Evolutionary conservation across 176 grass and related monocot genomes (phyloP).

Genomic region (Tillandsia fasciculata): DNA sequence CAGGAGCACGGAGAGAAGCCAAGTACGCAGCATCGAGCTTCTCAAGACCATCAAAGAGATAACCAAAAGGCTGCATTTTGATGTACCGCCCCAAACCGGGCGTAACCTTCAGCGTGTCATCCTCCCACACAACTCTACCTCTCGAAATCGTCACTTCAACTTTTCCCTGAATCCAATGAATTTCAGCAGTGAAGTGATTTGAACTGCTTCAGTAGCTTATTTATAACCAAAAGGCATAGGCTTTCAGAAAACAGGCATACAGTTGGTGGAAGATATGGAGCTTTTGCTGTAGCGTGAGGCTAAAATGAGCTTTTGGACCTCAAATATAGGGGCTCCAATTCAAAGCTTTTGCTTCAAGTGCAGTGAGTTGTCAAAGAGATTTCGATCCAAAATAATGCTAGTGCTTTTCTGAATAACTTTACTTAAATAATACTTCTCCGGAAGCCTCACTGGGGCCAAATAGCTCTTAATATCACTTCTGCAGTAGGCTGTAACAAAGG

Average conservation of each 20-base stretch:
- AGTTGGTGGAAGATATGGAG: no score
- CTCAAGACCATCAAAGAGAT: conserved; percentile 75
- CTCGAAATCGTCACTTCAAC: conserved; percentile 84
- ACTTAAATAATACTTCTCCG: no score
- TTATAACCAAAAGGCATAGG: no score
- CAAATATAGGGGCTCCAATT: background rate
- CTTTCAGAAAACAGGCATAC: no score
- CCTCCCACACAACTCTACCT: conserved; percentile 76
- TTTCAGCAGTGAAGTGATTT: background rate
- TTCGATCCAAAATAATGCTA: background rate
- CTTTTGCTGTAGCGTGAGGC: no score
- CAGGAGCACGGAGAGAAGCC: conserved; percentile 66
- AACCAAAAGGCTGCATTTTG: conserved; percentile 58
- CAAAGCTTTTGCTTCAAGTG: no score
- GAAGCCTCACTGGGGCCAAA: no score
- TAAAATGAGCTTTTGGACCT: no score
- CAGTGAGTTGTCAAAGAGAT: background rate
- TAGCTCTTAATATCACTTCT: no score
- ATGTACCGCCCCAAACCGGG: conserved; percentile 71
- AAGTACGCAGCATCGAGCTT: conserved; percentile 56
- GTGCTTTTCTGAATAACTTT: no score
- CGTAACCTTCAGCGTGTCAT: conserved; percentile 42
- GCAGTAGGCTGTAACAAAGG: no score
- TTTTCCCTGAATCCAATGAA: conserved; percentile 45
- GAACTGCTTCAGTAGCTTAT: no score